Evolutionary conservation across 1,284 basidiomycete species (phyloP), one percentile per base, ranked within the genome.

Genomic region (Cutaneotrichosporon cavernicola): DNA sequence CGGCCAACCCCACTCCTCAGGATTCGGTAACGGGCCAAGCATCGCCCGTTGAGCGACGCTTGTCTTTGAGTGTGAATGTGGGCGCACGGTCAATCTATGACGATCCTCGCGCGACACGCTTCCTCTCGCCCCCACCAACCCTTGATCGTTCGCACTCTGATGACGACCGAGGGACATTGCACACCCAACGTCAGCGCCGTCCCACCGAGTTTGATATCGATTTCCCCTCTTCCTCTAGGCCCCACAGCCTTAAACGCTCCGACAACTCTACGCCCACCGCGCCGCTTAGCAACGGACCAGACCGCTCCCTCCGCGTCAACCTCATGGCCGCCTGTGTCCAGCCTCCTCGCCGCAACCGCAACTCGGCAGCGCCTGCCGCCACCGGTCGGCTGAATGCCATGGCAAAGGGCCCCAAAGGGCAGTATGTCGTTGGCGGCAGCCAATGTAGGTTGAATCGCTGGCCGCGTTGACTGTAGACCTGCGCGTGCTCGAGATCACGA

Each of bases 391-490:
- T 80, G 51, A 77, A 66, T 21, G 71, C 72, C 30, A 79, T 81
- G 76, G 78, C 76, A 6, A 67, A 72, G 58, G 79, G 79, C 6
- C 72, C 76, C 5, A 68, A 70, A 8, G 77, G 76, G 2, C 69
- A 66, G 18, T 78, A 75, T 56, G 78, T 72, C 3, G 69, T 81
- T 5, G 80, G 79, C 11, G 80, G 78, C 16, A 74, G 76, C 14
- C 78, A 80, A 61, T 76, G 78, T 81, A 65, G 68, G 78, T 73
- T 4, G 11, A 8, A 18, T 5, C 1, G 34, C 16, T 7, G 30
- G 26, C 38, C 38, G 18, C 14, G 60, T 67, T 73, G 60, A 71
- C 59, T 14, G 6, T 57, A 80, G 79, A 76, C 61, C 65, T 81
- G 6, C 67, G 73, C 9, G 71, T 81, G 1, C 58, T 80, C 8